Evolutionary conservation across 495 filamentous ascomycete species (phyloP).

Genomic region (Usnea hakonensis): DNA sequence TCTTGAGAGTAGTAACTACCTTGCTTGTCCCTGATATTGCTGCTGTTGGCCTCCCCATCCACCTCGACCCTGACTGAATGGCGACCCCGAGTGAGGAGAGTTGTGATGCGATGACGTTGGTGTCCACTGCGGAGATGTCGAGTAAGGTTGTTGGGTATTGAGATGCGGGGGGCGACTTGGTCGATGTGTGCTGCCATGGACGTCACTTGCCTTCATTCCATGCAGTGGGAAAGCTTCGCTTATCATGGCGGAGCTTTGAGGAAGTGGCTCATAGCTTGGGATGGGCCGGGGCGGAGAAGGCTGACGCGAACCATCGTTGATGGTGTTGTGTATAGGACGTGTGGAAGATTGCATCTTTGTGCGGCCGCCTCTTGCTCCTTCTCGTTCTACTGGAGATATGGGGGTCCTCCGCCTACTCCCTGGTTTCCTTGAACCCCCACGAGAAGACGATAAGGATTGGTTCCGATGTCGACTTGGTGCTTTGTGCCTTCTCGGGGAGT

Average conservation of each 20-base stretch:
- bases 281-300: conserved; percentile 37
- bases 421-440: background rate
- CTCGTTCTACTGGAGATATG: background rate
- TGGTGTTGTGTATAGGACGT: conserved; percentile 26
- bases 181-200: conserved; percentile 27
- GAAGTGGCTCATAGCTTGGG: conserved; percentile 32
- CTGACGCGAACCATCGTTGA: conserved; percentile 28
- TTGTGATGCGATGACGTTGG: conserved; percentile 56
- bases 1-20: conserved; percentile 39
- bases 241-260: conserved; percentile 20
- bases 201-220: conserved; percentile 32
- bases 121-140: conserved; percentile 52
- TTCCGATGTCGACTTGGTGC: background rate
- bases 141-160: conserved; percentile 42
- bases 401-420: conserved; percentile 1
- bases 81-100: conserved; percentile 60
- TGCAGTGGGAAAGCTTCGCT: conserved; percentile 34
- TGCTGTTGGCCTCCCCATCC: conserved; percentile 50
- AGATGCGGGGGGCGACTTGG: conserved; percentile 31
- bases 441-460: background rate
- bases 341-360: conserved; percentile 30
- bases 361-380: conserved; percentile 10
- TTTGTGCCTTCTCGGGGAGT: conserved; percentile 6
- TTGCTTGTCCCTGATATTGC: conserved; percentile 51
- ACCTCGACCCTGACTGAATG: conserved; percentile 49